A percentile compares a stretch with the other conserved stretches of the same genome.
phyloP scores from a whole-genome alignment of 2,329 filamentous ascomycete genomes.

The Leptographium flavum region DNA sequence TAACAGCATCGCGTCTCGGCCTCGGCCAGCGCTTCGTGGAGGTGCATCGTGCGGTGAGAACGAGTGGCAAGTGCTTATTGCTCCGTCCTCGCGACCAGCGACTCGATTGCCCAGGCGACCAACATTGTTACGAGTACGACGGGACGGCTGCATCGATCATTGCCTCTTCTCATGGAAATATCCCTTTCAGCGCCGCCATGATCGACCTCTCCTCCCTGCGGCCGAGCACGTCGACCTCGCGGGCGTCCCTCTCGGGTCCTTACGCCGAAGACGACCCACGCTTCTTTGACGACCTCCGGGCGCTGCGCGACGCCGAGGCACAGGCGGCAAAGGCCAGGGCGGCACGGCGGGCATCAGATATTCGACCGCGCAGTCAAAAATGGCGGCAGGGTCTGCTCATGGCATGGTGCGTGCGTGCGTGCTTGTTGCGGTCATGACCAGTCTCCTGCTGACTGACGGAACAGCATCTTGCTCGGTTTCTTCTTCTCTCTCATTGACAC shows the following conservation, averaged over 20 bases:
- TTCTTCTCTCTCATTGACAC: conserved; percentile 14
- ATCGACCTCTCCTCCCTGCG: background rate
- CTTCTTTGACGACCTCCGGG: conserved; percentile 1
- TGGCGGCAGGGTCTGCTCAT: conserved; percentile 7
- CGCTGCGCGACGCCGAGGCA: conserved; percentile 7
- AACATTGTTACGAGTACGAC: too few relatives aligned
- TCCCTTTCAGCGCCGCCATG: too few relatives aligned
- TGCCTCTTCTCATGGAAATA: too few relatives aligned
- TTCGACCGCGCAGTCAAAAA: conserved; percentile 1
- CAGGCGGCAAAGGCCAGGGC: conserved; percentile 3
- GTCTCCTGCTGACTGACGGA: background rate
- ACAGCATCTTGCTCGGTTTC: conserved; percentile 12
- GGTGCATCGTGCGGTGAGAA: too few relatives aligned
- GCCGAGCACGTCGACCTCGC: background rate
- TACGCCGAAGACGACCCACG: background rate
- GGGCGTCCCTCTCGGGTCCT: background rate
- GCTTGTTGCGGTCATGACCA: background rate
- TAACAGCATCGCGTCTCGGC: background rate
- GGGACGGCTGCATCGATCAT: too few relatives aligned
- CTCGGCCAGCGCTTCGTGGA: too few relatives aligned
- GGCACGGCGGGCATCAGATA: background rate
- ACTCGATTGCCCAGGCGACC: too few relatives aligned
- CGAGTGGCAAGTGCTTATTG: too few relatives aligned
- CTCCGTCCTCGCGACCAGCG: too few relatives aligned
- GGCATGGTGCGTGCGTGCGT: conserved; percentile 3